phyloP scores from a whole-genome alignment of 192 early-diverging fungal genomes.

The Entophlyctis helioformis region DNA sequence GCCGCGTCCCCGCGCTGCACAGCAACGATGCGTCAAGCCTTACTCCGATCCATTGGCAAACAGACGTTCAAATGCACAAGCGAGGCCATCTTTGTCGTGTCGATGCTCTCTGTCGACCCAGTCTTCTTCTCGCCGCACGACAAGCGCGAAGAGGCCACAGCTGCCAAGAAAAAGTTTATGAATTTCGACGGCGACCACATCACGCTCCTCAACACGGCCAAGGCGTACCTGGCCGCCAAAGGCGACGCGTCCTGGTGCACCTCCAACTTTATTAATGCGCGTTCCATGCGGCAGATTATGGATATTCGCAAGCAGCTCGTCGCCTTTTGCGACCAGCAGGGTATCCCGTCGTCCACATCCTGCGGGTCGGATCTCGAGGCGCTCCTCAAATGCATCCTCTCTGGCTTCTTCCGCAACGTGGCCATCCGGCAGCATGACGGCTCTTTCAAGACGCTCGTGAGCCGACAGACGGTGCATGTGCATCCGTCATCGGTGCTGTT shows the following conservation, averaged over 20 bases:
- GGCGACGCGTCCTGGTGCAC: constrained; percentile 81
- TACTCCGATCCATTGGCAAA: not conserved
- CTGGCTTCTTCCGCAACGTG: constrained; percentile 82
- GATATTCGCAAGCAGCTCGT: constrained; percentile 81
- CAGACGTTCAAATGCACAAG: constrained; percentile 54
- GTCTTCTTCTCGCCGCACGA: constrained; percentile 82
- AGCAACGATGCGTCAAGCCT: too few species aligned
- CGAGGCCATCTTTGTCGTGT: constrained; percentile 81
- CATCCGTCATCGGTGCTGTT: constrained; percentile 86
- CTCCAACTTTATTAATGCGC: constrained; percentile 80
- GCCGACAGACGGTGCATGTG: constrained; percentile 59
- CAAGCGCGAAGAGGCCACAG: constrained; percentile 67
- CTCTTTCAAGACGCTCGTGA: constrained; percentile 62
- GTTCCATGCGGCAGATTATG: constrained; percentile 75
- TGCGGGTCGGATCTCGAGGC: constrained; percentile 65
- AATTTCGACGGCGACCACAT: constrained; percentile 87
- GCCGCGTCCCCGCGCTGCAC: too few species aligned
- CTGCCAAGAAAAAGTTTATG: constrained; percentile 69
- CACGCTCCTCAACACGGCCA: constrained; percentile 76
- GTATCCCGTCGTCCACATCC: constrained; percentile 45
- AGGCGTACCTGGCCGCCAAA: constrained; percentile 61
- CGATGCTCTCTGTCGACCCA: constrained; percentile 84
- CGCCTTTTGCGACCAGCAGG: constrained; percentile 58
- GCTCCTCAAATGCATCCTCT: constrained; percentile 74
- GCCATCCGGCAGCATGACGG: constrained; percentile 81